These are phyloP conservation scores for Phytophthora vignae DNA, from an alignment of 352 stramenopile genomes.

Conservation along the genomic window DNA sequence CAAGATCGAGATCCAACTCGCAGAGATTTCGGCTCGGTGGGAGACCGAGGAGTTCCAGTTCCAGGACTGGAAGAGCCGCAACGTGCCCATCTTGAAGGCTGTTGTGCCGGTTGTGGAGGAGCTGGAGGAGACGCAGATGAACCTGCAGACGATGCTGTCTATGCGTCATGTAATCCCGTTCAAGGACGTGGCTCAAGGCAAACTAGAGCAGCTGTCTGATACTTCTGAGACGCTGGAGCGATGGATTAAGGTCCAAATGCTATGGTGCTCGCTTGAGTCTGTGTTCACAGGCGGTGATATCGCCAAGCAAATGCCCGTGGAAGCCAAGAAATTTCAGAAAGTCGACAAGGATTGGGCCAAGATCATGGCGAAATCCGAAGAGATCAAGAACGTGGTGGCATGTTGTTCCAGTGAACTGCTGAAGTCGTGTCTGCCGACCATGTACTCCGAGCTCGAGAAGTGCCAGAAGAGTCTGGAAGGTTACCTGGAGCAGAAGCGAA, in stretches of 20 bases:
- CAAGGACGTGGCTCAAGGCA: conserved; percentile 94
- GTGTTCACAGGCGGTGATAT: conserved; percentile 99
- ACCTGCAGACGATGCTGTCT: conserved; percentile 98
- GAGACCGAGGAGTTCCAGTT: conserved; percentile 96
- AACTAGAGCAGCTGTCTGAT: conserved; percentile 95
- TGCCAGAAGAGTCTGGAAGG: conserved; percentile 98
- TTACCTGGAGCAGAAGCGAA: conserved; percentile 98
- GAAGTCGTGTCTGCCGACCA: conserved; percentile 96
- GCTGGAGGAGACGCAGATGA: conserved; percentile 98
- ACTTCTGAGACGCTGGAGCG: conserved; percentile 97
- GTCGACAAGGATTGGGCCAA: conserved; percentile 99
- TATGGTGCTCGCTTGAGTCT: conserved; percentile 98
- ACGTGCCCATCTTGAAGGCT: conserved; percentile 96
- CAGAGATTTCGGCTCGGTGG: conserved; percentile 96
- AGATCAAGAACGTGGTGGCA: conserved; percentile 93
- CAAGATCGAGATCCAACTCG: conserved; percentile 96
- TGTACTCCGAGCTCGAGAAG: conserved; percentile 98
- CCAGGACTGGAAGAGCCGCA: conserved; percentile 93
- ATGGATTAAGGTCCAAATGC: conserved; percentile 99
- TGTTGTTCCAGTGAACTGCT: conserved; percentile 97
- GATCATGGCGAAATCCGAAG: conserved; percentile 95
- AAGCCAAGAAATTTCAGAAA: conserved; percentile 98
- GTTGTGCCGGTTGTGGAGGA: conserved; percentile 97
- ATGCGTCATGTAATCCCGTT: conserved; percentile 98
- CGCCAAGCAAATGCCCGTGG: conserved; percentile 98